These are phyloP conservation scores for Pythium aquatile DNA, from an alignment of 352 stramenopile species.

Conservation along the genomic window DNA sequence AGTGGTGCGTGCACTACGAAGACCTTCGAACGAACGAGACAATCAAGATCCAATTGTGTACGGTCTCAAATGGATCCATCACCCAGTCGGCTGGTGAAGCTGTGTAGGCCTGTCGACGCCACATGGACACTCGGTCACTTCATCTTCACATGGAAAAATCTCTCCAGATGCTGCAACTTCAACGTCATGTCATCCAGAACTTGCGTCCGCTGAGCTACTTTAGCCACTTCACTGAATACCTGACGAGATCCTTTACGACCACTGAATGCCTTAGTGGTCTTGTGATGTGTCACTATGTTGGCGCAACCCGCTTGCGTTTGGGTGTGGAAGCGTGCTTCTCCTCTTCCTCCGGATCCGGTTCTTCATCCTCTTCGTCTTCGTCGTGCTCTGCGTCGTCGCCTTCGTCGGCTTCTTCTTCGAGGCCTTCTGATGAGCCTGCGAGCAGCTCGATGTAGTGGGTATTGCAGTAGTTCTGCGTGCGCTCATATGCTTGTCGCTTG, in stretches of 20 bases:
- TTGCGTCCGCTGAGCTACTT: not conserved
- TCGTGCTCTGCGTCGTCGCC: constrained; percentile 9
- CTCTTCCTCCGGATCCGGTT: constrained; percentile 7
- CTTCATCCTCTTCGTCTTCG: not conserved
- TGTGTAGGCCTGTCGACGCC: not conserved
- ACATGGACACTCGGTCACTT: constrained; percentile 1
- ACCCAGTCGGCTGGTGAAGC: not conserved
- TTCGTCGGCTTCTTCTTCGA: constrained; percentile 3
- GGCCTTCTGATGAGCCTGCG: not conserved
- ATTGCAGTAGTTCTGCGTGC: constrained; percentile 77
- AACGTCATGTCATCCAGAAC: not conserved
- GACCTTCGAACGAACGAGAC: no score
- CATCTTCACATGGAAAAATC: not conserved
- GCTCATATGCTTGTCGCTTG: constrained; percentile 73
- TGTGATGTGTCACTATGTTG: not conserved
- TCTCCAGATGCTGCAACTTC: not conserved
- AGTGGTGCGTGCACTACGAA: no score
- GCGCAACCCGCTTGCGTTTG: not conserved
- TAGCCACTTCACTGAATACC: not conserved
- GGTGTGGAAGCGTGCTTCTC: constrained; percentile 3
- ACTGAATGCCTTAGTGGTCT: not conserved
- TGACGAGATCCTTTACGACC: not conserved
- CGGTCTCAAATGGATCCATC: not conserved
- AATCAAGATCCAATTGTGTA: not conserved
- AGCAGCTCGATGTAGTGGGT: constrained; percentile 43